Evolutionary conservation across 2,329 filamentous ascomycete species (phyloP), one percentile per base, ranked within the genome.

Genomic region (Phialocephala sp.): DNA sequence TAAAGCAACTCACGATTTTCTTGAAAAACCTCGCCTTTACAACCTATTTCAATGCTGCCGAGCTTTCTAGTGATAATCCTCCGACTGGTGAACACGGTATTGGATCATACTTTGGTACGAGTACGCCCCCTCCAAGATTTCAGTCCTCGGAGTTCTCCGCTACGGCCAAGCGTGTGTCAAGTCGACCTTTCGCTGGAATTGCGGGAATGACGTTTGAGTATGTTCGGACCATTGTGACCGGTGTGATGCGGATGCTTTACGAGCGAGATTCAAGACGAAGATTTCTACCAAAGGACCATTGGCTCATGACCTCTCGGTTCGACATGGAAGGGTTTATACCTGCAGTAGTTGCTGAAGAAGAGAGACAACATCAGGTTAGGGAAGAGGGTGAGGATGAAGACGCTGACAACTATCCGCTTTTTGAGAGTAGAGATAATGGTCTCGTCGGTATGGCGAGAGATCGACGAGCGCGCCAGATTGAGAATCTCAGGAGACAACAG

Each of bases 11-110:
- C 70, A 91, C 92, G 0, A 82, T 87, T 0, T 98, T 98, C 72
- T 81, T 99, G 36, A 97, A 97, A 75, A 95, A 97, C 68, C 82
- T 98, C 6, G 91, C 92, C 0, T 98, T 98, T 72, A 89, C 91
- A 0, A 83, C 97, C 59, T 94, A 97, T 77, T 97, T 94, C 82
- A 90, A 94, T 73, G 86, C 90, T 9, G 84, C 87, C 1, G 91
- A 94, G 64, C 80, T 91, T 62, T 81, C 77, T 27, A 80, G 83
- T 55, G 77, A 80, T 52, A 78, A 79, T 27, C 59, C 72, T 65
- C 43, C 66, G 71, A 45, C 76, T 76, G 24, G 76, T 77, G 78
- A 79, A 62, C 66, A 22, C 77, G 78, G 80, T 14, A 77, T 85
- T 45, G 78, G 79, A 20, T 79, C 76, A 54, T 85, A 83, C 66